Conservation (phyloP, 2,329 filamentous ascomycete genomes). For the Geosmithia putterillii region DNA sequence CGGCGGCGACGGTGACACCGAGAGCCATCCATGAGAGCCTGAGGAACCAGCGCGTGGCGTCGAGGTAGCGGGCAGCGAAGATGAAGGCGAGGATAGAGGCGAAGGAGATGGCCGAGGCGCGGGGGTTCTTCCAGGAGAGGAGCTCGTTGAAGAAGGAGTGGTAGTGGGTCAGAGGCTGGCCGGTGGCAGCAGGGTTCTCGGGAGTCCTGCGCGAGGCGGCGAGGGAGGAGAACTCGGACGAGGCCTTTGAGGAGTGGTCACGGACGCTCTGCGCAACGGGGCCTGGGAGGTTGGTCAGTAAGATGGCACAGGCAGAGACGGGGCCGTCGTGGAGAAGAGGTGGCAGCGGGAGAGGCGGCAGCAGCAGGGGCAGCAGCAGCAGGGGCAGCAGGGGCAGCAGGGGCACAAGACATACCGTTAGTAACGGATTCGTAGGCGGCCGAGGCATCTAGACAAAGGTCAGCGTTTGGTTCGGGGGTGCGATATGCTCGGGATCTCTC, state of each 20-base stretch:
- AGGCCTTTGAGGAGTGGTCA: constrained; percentile 41
- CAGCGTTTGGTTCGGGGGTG: not conserved
- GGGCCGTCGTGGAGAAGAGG: not conserved
- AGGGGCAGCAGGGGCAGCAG: not conserved
- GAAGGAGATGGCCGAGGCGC: constrained; percentile 55
- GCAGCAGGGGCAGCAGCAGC: too few relatives aligned
- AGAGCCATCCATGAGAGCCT: constrained; percentile 54
- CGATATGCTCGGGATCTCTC: not conserved
- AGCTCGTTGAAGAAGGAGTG: constrained; percentile 60
- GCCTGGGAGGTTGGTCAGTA: constrained; percentile 21
- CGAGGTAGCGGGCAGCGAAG: constrained; percentile 52
- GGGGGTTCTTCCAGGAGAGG: constrained; percentile 57
- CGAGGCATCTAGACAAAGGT: not conserved
- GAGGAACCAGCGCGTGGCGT: constrained; percentile 51
- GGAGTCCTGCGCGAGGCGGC: constrained; percentile 45
- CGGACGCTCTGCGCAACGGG: constrained; percentile 47
- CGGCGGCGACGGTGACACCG: constrained; percentile 46
- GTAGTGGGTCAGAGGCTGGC: constrained; percentile 55
- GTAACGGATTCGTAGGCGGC: not conserved
- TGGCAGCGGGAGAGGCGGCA: constrained; percentile 3
- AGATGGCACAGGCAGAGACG: not conserved
- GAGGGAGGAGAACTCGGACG: constrained; percentile 43
- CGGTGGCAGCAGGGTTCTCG: constrained; percentile 39
- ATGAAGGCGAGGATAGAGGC: constrained; percentile 44
- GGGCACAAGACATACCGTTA: not conserved